Evolutionary conservation across 805 yeast species (phyloP).

Genomic region (Torulaspora maleeae): DNA sequence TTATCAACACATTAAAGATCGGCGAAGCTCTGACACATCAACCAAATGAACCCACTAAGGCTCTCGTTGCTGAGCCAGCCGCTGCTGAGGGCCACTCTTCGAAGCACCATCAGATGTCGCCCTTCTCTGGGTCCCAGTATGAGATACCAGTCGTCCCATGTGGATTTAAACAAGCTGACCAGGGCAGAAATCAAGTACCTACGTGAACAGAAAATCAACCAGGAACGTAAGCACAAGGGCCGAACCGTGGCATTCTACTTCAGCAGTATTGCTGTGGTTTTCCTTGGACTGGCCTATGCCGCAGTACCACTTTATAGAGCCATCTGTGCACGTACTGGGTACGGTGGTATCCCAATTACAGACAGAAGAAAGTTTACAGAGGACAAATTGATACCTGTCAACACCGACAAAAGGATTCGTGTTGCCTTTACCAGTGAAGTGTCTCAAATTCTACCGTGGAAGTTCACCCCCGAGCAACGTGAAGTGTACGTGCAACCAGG

Average conservation of each 20-base stretch:
- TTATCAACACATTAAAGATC: neutral
- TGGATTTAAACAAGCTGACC: conserved; percentile 20
- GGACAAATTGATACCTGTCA: conserved; percentile 84
- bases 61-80: neutral
- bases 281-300: conserved; percentile 75
- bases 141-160: conserved; percentile 3
- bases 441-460: conserved; percentile 89
- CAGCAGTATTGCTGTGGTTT: conserved; percentile 61
- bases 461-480: conserved; percentile 86
- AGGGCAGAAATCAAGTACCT: conserved; percentile 25
- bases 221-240: conserved; percentile 37
- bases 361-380: conserved; percentile 75
- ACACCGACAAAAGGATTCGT: conserved; percentile 72
- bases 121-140: neutral
- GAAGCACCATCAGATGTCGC: conserved; percentile 1
- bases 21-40: neutral
- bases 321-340: conserved; percentile 90
- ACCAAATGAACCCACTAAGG: neutral
- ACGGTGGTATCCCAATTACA: conserved; percentile 92
- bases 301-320: conserved; percentile 92
- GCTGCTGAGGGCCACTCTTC: neutral
- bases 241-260: conserved; percentile 61
- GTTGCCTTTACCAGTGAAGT: conserved; percentile 91
- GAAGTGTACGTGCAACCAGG: conserved; percentile 94
- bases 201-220: conserved; percentile 19